phyloP scores from a whole-genome alignment of 306 rosid genomes.

The Nissolia schottii region DNA sequence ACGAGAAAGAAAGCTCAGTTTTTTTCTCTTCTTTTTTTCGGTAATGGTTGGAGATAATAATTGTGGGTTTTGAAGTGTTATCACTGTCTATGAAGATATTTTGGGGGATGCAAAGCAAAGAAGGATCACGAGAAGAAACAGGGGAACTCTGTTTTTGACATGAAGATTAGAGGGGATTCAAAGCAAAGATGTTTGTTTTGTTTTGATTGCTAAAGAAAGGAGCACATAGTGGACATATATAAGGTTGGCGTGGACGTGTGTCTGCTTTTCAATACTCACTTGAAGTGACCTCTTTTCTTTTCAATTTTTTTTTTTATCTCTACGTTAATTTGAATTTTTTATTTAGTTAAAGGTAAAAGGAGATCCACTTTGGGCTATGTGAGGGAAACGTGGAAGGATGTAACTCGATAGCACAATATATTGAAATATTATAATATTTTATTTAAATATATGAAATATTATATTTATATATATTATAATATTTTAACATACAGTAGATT shows the following conservation, averaged over 20 bases:
- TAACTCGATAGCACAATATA: too few species aligned
- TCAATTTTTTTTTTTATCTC: background rate
- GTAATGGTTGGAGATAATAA: background rate
- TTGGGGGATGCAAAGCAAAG: background rate
- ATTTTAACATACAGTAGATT: too few species aligned
- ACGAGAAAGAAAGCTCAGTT: background rate
- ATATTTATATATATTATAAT: background rate
- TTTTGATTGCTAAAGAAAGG: background rate
- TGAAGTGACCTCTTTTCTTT: background rate
- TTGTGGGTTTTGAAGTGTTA: slow-evolving; percentile 2
- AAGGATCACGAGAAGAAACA: background rate
- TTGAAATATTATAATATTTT: too few species aligned
- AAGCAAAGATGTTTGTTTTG: background rate
- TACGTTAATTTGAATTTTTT: too few species aligned
- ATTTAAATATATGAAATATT: too few species aligned
- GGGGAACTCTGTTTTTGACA: background rate
- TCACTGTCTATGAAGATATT: background rate
- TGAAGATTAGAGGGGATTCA: background rate
- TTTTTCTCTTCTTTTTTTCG: too few species aligned
- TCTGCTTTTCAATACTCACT: background rate
- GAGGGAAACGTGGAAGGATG: slow-evolving; percentile 22
- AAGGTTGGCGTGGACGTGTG: background rate
- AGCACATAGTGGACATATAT: background rate
- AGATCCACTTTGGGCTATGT: slow-evolving; percentile 5
- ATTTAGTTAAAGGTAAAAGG: too few species aligned